A percentile compares a stretch with the other conserved stretches of the same genome.
Conservation (phyloP, 2,329 filamentous ascomycete species). For the Kalmusia sp. region DNA sequence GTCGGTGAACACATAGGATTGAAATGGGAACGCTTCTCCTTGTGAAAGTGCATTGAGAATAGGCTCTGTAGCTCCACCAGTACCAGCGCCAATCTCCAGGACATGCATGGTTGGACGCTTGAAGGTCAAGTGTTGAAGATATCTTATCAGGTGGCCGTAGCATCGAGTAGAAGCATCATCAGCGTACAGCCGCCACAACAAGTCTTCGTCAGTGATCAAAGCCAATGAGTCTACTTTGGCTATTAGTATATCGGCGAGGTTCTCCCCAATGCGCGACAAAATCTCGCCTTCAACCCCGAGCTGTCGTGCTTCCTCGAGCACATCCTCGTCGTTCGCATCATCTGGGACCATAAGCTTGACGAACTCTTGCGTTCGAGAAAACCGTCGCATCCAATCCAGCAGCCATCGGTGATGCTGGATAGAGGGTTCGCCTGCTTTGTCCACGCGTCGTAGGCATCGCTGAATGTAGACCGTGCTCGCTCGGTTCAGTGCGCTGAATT, state of each 20-base stretch:
- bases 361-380: too few relatives aligned
- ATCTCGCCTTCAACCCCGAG: conserved; percentile 11
- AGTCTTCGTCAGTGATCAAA: conserved; percentile 8
- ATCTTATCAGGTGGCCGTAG: conserved; percentile 6
- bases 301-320: too few relatives aligned
- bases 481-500: too few relatives aligned
- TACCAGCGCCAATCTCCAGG: conserved; percentile 20
- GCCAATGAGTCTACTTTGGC: conserved; percentile 2
- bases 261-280: background rate
- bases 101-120: conserved; percentile 10
- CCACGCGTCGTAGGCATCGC: too few relatives aligned
- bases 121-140: conserved; percentile 8
- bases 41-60: conserved; percentile 7
- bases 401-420: background rate
- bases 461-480: too few relatives aligned
- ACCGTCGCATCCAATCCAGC: conserved; percentile 3
- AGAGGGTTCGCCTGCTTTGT: too few relatives aligned
- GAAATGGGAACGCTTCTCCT: background rate
- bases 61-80: conserved; percentile 13
- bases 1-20: conserved; percentile 19
- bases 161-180: conserved; percentile 8
- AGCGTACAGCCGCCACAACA: conserved; percentile 9
- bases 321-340: too few relatives aligned
- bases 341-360: too few relatives aligned
- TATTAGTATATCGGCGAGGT: conserved; percentile 1